Base-by-base conservation (phyloP, 140 eudicot species). In the Stevia rebaudiana region DNA sequence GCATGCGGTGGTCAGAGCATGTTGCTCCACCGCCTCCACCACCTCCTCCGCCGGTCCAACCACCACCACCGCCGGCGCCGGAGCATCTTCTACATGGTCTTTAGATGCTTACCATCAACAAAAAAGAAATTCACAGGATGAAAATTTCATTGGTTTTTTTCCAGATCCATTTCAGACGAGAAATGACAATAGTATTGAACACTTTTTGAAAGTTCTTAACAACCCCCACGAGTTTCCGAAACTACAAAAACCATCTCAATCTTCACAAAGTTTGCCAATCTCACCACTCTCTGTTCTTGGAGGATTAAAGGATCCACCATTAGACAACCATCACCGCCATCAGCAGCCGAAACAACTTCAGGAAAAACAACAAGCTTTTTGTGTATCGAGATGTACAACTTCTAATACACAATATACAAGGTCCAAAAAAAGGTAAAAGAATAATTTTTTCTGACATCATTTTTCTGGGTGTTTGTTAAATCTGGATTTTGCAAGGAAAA, bases 1-100 rank as follows among this genome's bases (percentile, higher is more conserved):
- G 48, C 94, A 82, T 25, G 98, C 98, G 69, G 98, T 91, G 77
- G 98, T 91, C 79, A 72, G 98, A 79, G 78, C 92, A 79, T 83
- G 94, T 79, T 21, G 82, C 78, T 50, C 94, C 78, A 6, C 81
- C 59, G 22, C 84, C 53, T 2, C 83, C 75, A 5, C 82, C 37
- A 1, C 83, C 11, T 1, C 79, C 74, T 0, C 80, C 78, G 1
- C 81, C 39, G 19, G 19, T 42, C 3, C 81, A 51, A n/a, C 76
- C 69, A 6, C 80, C 36, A 11, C 76, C 73, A 10, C 75, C 15
- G 12, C 24, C 63, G 19, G n/a, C 73, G 3, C 61, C 63, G 37
- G 49, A 67, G 52, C 61, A 67, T 30, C 71, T 15, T 37, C 58
- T 22, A 5, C 82, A 22, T 56, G 61, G 68, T 23, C 65, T 15